Conservation (phyloP, 805 yeast genomes). For the Barnettozyma sucrosica region DNA sequence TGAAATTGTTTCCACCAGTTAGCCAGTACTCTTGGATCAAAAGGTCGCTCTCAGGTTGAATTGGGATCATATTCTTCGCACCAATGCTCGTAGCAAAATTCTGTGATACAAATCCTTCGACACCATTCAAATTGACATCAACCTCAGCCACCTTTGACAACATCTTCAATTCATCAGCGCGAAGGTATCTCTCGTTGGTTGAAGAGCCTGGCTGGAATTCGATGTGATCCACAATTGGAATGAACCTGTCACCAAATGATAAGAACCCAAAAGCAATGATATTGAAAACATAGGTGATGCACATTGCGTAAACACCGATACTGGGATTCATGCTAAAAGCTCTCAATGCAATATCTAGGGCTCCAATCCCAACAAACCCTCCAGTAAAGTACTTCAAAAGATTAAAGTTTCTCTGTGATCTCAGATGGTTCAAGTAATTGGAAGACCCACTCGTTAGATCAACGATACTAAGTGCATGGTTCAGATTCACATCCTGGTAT, state of each 20-base stretch:
- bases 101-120: constrained; percentile 17
- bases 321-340: constrained; percentile 18
- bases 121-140: constrained; percentile 32
- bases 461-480: constrained; percentile 49
- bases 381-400: constrained; percentile 31
- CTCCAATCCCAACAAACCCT: constrained; percentile 32
- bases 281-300: constrained; percentile 43
- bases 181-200: constrained; percentile 56
- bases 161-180: constrained; percentile 65
- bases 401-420: constrained; percentile 28
- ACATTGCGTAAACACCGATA: constrained; percentile 39
- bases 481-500: constrained; percentile 51
- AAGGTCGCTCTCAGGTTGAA: constrained; percentile 57
- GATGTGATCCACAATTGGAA: constrained; percentile 49
- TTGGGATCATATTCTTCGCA: constrained; percentile 8
- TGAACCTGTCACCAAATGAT: constrained; percentile 42
- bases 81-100: constrained; percentile 12
- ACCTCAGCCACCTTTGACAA: constrained; percentile 59
- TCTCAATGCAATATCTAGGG: constrained; percentile 42
- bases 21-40: constrained; percentile 82
- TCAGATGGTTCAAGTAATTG: constrained; percentile 38
- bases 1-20: constrained; percentile 78
- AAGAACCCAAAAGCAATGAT: constrained; percentile 42
- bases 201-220: constrained; percentile 63
- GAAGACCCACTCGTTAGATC: constrained; percentile 56